Evolutionary conservation across 1,284 basidiomycete genomes (phyloP), one percentile per base, ranked within the genome.

Genomic region (Boletus smithii): DNA sequence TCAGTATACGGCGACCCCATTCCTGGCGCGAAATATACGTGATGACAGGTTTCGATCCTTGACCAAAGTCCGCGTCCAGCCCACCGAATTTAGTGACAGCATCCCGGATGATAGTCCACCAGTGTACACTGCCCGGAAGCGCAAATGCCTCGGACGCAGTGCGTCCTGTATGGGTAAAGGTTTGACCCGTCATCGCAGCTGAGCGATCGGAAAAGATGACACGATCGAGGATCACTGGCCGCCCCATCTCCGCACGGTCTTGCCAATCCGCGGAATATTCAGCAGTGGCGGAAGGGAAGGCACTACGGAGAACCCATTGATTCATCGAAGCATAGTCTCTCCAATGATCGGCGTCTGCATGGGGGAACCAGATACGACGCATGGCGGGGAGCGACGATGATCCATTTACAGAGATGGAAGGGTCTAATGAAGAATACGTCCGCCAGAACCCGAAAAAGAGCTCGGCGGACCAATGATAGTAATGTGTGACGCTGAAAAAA

Each of bases 381-480:
- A 86, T 80, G 1, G 85, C 73, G 0, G 88, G 86, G 17, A 95
- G 81, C 1, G 74, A 70, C 2, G 85, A 85, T 39, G 77, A 75
- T 17, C 89, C 90, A 31, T 75, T 69, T 0, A 76, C 56, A 9
- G 81, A 68, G 52, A 92, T 90, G 20, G 69, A 70, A 1, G 79
- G 45, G 29, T 92, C 90, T 14, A 93, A 74, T 1, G 87, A 83
- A 27, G 89, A 80, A 62, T 93, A 94, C 0, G 90, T 83, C 18
- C 90, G 77, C 91, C 91, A 94, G 55, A 93, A 79, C 36, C 91
- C 91, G 53, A 91, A 90, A 68, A 88, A 85, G 14, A 93, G 79
- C 63, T 95, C 92, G 5, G 91, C 91, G 24, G 87, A 83, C 79
- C 86, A 93, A 59, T 90, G 85, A 62, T 88, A 89, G 59, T 88